These are phyloP conservation scores for Prunus mira DNA, from an alignment of 306 rosid genomes.

Conservation along the genomic window DNA sequence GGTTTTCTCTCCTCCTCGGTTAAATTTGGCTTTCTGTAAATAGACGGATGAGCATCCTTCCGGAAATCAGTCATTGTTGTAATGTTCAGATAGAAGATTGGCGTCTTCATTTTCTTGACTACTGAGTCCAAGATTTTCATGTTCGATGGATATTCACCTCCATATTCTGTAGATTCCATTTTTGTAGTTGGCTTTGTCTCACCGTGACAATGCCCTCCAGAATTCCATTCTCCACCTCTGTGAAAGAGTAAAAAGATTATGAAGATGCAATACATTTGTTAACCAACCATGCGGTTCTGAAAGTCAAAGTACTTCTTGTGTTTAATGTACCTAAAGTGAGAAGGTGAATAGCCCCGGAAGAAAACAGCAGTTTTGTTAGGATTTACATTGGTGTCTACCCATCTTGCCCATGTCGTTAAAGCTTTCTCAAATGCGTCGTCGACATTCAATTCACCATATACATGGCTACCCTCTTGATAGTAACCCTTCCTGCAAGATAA, in stretches of 20 bases:
- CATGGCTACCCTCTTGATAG: slow-evolving; percentile 29
- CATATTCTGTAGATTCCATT: slow-evolving; percentile 2
- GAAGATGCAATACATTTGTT: not conserved
- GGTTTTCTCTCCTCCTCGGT: slow-evolving; percentile 30
- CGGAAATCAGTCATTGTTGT: slow-evolving; percentile 25
- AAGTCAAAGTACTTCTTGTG: not conserved
- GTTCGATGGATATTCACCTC: slow-evolving; percentile 16
- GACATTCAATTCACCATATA: slow-evolving; percentile 19
- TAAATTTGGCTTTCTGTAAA: slow-evolving; percentile 45
- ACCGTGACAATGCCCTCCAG: slow-evolving; percentile 21
- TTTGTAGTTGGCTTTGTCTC: slow-evolving; percentile 17
- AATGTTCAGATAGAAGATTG: slow-evolving; percentile 19
- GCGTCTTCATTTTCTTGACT: slow-evolving; percentile 18
- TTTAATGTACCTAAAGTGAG: slow-evolving; percentile 24
- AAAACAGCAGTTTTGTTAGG: slow-evolving; percentile 21
- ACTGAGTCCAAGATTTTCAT: slow-evolving; percentile 23
- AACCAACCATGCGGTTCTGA: not conserved
- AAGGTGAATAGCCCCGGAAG: slow-evolving; percentile 28
- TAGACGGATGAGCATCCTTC: slow-evolving; percentile 29
- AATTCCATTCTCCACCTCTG: slow-evolving; percentile 23
- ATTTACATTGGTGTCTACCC: slow-evolving; percentile 22
- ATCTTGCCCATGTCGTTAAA: slow-evolving; percentile 22
- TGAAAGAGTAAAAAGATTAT: not conserved
- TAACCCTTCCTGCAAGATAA: slow-evolving; percentile 22
- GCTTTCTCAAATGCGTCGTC: slow-evolving; percentile 17